phyloP scores from a whole-genome alignment of 176 grass and related monocot genomes.

The Echinochloa phyllopogon region DNA sequence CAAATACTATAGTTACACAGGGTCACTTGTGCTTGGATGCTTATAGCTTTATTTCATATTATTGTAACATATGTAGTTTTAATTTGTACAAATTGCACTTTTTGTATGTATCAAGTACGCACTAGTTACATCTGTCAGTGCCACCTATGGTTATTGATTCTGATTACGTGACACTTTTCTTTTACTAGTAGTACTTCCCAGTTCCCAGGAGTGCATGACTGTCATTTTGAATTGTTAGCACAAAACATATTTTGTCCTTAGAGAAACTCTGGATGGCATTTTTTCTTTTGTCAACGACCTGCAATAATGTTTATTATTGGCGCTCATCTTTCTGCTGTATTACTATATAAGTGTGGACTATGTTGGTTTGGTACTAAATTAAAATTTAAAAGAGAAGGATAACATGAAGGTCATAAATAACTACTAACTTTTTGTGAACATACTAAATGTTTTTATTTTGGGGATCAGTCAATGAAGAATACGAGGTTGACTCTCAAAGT shows the following conservation, averaged over 20 bases:
- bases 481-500: no score
- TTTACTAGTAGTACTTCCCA: neutral
- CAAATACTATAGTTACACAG: neutral
- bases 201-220: neutral
- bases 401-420: no score
- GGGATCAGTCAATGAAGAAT: no score
- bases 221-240: neutral
- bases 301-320: constrained; percentile 24
- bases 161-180: neutral
- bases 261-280: neutral
- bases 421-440: no score
- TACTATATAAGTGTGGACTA: neutral
- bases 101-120: neutral
- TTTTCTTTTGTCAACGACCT: constrained; percentile 2
- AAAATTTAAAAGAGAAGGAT: no score
- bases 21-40: neutral
- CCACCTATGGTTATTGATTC: neutral
- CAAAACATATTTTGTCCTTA: neutral
- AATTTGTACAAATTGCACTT: neutral
- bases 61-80: neutral
- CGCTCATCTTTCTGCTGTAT: neutral
- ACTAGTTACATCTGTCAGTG: neutral
- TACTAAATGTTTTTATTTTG: no score
- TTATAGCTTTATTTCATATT: constrained; percentile 2
- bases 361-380: no score